These are phyloP conservation scores for Ophiocordyceps sinensis DNA, from an alignment of 2,329 filamentous ascomycete species.

Conservation along the genomic window DNA sequence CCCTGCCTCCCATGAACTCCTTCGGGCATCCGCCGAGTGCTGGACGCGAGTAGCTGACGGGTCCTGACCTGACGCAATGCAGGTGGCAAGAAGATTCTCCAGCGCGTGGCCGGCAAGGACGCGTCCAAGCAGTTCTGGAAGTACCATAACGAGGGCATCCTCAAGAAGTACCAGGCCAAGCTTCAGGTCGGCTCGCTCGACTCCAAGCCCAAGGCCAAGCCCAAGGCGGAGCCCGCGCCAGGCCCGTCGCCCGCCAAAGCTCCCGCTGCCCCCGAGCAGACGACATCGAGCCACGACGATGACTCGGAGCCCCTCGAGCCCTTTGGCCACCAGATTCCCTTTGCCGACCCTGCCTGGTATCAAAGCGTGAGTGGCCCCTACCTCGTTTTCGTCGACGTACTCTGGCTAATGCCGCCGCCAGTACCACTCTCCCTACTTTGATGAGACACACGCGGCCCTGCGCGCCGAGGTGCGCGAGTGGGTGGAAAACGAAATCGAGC, in stretches of 20 bases:
- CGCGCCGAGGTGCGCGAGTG: slow-evolving; percentile 84
- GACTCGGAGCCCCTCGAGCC: slow-evolving; percentile 65
- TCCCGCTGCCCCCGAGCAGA: slow-evolving; percentile 16
- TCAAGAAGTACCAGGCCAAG: slow-evolving; percentile 72
- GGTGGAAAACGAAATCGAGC: slow-evolving; percentile 81
- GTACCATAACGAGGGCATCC: slow-evolving; percentile 70
- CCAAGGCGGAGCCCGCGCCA: slow-evolving; percentile 25
- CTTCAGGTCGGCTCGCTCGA: slow-evolving; percentile 80
- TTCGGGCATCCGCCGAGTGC: neutral
- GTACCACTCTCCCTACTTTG: slow-evolving; percentile 96
- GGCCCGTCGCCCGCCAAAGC: slow-evolving; percentile 25
- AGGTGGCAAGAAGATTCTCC: slow-evolving; percentile 52
- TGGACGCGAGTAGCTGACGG: neutral
- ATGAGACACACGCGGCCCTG: slow-evolving; percentile 82
- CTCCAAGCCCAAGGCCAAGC: slow-evolving; percentile 61
- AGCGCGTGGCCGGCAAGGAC: slow-evolving; percentile 49
- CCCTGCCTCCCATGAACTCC: neutral
- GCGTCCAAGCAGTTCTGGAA: slow-evolving; percentile 57
- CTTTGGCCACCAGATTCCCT: slow-evolving; percentile 78
- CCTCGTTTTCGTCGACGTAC: too few relatives aligned
- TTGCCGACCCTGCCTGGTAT: slow-evolving; percentile 88
- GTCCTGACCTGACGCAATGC: neutral
- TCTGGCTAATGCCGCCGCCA: slow-evolving; percentile 18
- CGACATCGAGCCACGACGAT: slow-evolving; percentile 16
- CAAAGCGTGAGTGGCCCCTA: slow-evolving; percentile 52